Evolutionary conservation across 2,329 filamentous ascomycete genomes (phyloP).

Genomic region (Xylariaceae sp.): DNA sequence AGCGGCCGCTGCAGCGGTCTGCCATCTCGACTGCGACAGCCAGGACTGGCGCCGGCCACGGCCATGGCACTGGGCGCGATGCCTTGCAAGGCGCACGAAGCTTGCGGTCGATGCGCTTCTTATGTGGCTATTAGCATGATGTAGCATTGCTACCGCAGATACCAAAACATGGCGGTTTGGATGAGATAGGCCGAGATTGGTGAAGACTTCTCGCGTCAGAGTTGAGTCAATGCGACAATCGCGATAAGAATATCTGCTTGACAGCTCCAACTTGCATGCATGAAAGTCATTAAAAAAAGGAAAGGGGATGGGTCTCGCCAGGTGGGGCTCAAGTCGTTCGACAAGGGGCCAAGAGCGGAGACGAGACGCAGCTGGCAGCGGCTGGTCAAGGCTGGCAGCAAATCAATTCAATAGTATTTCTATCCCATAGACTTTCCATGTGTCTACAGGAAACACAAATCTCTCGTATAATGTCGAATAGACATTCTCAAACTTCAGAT

Average conservation of each 20-base stretch:
- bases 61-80: constrained; percentile 48
- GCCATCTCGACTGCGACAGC: constrained; percentile 50
- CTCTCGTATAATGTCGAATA: constrained; percentile 22
- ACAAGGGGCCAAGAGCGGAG: too few relatives aligned
- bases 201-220: background rate
- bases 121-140: constrained; percentile 46
- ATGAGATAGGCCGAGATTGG: background rate
- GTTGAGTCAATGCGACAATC: constrained; percentile 10
- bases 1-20: constrained; percentile 41
- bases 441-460: background rate
- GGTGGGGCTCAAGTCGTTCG: too few relatives aligned
- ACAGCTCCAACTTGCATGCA: too few relatives aligned
- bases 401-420: too few relatives aligned
- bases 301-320: too few relatives aligned
- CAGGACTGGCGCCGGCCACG: constrained; percentile 42
- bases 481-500: background rate
- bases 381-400: too few relatives aligned
- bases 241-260: constrained; percentile 16
- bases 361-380: too few relatives aligned
- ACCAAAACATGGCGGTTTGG: constrained; percentile 31
- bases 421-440: too few relatives aligned
- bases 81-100: constrained; percentile 59
- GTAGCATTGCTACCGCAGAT: constrained; percentile 47
- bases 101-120: constrained; percentile 50
- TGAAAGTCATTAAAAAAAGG: too few relatives aligned